Conservation (phyloP, 192 early-diverging fungal genomes). For the Coemansia sp. region DNA sequence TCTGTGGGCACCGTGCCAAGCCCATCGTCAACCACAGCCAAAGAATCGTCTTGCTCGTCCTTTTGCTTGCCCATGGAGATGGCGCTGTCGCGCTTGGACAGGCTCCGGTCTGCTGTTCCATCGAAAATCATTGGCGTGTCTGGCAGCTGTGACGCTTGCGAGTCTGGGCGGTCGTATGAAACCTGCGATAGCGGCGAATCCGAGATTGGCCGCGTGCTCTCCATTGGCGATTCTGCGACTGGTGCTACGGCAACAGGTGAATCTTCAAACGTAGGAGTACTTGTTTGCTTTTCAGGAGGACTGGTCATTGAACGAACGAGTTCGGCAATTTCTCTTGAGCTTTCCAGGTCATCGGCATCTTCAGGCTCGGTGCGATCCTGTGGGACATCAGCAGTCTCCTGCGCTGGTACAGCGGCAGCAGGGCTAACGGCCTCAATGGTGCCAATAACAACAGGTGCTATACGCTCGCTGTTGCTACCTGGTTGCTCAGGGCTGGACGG, state of each 20-base stretch:
- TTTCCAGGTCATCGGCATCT: slow-evolving; percentile 1
- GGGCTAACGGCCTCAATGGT: slow-evolving; percentile 14
- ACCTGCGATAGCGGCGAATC: slow-evolving; percentile 37
- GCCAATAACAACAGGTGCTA: slow-evolving; percentile 39
- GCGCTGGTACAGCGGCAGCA: background rate
- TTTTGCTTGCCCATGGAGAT: slow-evolving; percentile 34
- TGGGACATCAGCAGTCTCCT: background rate
- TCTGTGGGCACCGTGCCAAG: slow-evolving; percentile 7
- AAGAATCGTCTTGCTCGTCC: background rate
- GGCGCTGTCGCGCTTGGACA: slow-evolving; percentile 43
- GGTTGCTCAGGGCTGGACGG: background rate
- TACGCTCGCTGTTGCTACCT: slow-evolving; percentile 14
- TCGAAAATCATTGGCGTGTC: slow-evolving; percentile 8
- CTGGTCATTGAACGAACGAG: slow-evolving; percentile 11
- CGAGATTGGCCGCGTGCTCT: background rate
- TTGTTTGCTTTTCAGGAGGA: background rate
- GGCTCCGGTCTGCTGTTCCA: background rate
- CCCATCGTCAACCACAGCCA: slow-evolving; percentile 2
- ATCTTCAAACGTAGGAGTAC: background rate
- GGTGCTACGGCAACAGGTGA: background rate
- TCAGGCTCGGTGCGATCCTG: slow-evolving; percentile 18
- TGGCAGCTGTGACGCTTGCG: slow-evolving; percentile 19
- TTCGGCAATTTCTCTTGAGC: slow-evolving; percentile 8
- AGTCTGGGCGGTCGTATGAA: slow-evolving; percentile 40
- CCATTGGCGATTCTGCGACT: background rate